These are phyloP conservation scores for Leucocoprinus gongylophorus DNA, from an alignment of 1,284 basidiomycete species.

Conservation along the genomic window DNA sequence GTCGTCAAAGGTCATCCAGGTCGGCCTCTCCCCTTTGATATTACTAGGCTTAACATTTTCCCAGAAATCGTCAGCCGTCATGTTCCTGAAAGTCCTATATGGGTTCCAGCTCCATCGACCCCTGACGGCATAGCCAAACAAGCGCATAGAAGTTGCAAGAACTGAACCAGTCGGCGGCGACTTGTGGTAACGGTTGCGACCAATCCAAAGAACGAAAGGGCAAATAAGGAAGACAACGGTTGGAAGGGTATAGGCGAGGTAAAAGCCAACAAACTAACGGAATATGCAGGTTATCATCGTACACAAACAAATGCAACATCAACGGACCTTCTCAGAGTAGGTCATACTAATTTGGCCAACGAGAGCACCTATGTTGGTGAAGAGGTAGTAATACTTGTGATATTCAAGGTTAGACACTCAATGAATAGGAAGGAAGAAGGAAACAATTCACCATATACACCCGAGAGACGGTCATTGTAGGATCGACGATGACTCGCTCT, in stretches of 20 bases:
- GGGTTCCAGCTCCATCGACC: slow-evolving; percentile 60
- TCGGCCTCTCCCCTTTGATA: slow-evolving; percentile 36
- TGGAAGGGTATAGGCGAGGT: slow-evolving; percentile 63
- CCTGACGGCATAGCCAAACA: slow-evolving; percentile 44
- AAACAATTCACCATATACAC: slow-evolving; percentile 56
- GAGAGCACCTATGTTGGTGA: slow-evolving; percentile 74
- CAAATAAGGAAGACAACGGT: slow-evolving; percentile 62
- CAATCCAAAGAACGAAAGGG: slow-evolving; percentile 63
- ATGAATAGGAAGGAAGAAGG: not conserved
- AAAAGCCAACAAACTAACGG: slow-evolving; percentile 59
- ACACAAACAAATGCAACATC: too few relatives aligned
- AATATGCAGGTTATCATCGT: not conserved
- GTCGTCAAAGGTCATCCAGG: slow-evolving; percentile 74
- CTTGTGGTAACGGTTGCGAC: slow-evolving; percentile 57
- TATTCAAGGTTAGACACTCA: not conserved
- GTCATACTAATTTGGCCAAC: slow-evolving; percentile 66
- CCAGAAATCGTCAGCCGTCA: slow-evolving; percentile 70
- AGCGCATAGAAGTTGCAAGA: slow-evolving; percentile 44
- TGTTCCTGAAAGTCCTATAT: slow-evolving; percentile 36
- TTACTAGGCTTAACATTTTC: slow-evolving; percentile 67
- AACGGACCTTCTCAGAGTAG: slow-evolving; percentile 59
- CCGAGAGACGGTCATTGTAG: slow-evolving; percentile 59
- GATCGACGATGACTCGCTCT: slow-evolving; percentile 80
- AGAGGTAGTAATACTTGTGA: slow-evolving; percentile 66
- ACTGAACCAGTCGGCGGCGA: slow-evolving; percentile 79